Evolutionary conservation across 208 protist species (phyloP), one percentile per base, ranked within the genome.

Genomic region (Naegleria fowleri): DNA sequence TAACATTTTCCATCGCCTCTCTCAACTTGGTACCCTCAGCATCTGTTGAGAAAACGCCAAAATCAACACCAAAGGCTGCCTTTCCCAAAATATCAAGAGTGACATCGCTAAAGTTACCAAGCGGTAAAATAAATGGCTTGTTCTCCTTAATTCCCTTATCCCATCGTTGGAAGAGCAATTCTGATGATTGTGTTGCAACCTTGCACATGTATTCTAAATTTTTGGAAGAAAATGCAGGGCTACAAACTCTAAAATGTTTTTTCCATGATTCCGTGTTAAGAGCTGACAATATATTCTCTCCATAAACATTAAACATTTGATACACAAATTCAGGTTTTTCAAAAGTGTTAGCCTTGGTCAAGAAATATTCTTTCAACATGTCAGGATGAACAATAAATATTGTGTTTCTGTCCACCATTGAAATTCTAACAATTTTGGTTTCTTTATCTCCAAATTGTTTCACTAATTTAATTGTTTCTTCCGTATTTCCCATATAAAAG

Each of bases 71-170:
- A 79, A 79, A 79, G 9, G 29, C 67, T 36, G 67, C 67, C n/a
- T 79, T 79, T 79, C 67, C 67, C 67, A 79, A 79, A 79, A 79
- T n/a, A 33, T 79, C 67, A 36, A 79, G n/a, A 13, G 67, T 79
- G 9, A 36, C 25, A 79, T 79, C 25, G 1, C 25, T 36, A 9
- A 36, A 79, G 7, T 79, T n/a, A 36, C 25, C 25, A 36, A 79
- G 25, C 29, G 19, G 25, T 33, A 79, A 79, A 79, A 36, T 79
- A 25, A 79, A 36, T 36, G 67, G 6, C 1, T 9, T 33, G 9
- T 79, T 36, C 67, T 79, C 29, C 9, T 29, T 79, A 19, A 29
- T 36, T 85, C 38, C 41, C 75, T 40, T 13, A 83, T 83, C 13
- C 75, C 75, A 83, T n/a, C 5, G 41, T 43, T 85, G 36, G 5